Evolutionary conservation across 1,284 basidiomycete genomes (phyloP).

Genomic region (Papiliotrema nemorosa): DNA sequence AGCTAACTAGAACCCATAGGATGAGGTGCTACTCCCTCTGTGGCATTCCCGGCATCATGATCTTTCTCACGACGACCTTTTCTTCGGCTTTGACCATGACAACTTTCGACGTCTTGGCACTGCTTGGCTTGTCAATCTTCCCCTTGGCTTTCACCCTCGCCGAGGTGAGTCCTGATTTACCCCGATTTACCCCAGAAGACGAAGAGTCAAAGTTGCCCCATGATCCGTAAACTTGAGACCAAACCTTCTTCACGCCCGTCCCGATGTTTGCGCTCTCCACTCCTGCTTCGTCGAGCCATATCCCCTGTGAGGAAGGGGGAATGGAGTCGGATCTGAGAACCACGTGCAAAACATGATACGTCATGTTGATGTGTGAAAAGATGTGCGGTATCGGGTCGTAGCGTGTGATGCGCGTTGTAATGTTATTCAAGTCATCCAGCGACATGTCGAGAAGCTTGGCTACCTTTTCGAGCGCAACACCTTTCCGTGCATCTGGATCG

Average conservation of each 20-base stretch:
- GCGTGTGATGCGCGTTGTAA: background rate
- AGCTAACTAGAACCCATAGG: too few relatives aligned
- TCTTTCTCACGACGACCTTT: conserved; percentile 27
- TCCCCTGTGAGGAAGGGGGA: conserved; percentile 2
- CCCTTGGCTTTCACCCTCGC: background rate
- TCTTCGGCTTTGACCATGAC: background rate
- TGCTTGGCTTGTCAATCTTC: background rate
- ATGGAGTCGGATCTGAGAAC: background rate
- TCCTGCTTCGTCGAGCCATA: conserved; percentile 33
- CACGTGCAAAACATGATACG: conserved; percentile 62
- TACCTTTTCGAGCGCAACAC: conserved; percentile 7
- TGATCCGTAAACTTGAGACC: conserved; percentile 39
- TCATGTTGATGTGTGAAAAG: conserved; percentile 88
- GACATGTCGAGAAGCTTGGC: conserved; percentile 3
- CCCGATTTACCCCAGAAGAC: too few relatives aligned
- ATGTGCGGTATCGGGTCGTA: conserved; percentile 63
- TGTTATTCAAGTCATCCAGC: background rate
- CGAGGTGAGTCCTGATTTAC: background rate
- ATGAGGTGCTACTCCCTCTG: background rate
- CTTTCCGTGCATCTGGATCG: conserved; percentile 6
- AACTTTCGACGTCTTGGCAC: conserved; percentile 4
- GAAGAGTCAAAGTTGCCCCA: conserved; percentile 33
- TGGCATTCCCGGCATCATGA: conserved; percentile 44
- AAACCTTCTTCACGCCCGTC: conserved; percentile 49
- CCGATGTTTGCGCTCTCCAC: conserved; percentile 43